Evolutionary conservation across 1,284 basidiomycete species (phyloP).

Genomic region (Abortiporus biennis): DNA sequence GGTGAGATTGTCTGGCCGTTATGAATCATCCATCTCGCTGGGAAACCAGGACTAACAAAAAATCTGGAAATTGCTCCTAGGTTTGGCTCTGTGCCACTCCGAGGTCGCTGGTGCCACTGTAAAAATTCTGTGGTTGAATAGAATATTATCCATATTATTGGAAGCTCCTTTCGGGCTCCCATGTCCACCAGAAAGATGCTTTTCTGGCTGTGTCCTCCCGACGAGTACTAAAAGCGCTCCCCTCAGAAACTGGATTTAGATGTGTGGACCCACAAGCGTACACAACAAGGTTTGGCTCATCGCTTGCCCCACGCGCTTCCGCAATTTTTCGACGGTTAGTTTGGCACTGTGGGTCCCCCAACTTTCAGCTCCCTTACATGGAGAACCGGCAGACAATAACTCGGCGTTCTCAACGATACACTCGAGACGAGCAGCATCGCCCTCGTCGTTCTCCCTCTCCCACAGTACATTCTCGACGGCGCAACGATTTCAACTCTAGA

Average conservation of each 20-base stretch:
- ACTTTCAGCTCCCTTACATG: neutral
- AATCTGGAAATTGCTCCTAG: too few relatives aligned
- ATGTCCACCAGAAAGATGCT: neutral
- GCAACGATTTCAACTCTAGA: neutral
- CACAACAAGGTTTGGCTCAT: conserved; percentile 4
- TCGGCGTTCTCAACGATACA: conserved; percentile 3
- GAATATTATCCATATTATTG: neutral
- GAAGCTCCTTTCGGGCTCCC: neutral
- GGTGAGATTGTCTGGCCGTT: too few relatives aligned
- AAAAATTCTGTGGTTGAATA: neutral
- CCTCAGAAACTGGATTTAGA: neutral
- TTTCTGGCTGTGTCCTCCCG: neutral
- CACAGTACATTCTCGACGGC: neutral
- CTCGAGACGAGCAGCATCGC: conserved; percentile 1
- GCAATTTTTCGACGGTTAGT: conserved; percentile 6
- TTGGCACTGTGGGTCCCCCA: conserved; percentile 10
- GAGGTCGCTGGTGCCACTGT: neutral
- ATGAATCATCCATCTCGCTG: neutral
- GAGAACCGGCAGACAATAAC: neutral
- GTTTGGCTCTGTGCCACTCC: neutral
- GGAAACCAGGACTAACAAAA: too few relatives aligned
- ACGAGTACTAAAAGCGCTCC: neutral
- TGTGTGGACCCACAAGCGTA: conserved; percentile 8
- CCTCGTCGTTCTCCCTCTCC: neutral
- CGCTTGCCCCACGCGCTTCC: conserved; percentile 4